These are phyloP conservation scores for Alternaria novae-zelandiae DNA, from an alignment of 2,329 filamentous ascomycete species.

Conservation along the genomic window DNA sequence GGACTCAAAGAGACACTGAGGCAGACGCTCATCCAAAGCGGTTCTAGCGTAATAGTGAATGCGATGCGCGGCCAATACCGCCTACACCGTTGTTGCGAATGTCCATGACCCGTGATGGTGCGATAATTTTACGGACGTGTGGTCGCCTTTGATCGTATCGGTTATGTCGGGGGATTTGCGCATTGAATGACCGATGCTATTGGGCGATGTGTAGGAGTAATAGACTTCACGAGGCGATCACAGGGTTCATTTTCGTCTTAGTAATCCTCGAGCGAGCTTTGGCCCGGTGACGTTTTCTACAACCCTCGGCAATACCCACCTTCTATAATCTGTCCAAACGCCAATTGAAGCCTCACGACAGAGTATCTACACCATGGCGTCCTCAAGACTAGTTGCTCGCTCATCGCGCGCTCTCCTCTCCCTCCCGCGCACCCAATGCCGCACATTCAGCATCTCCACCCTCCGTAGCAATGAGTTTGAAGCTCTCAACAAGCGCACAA, in stretches of 20 bases:
- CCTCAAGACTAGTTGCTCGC: conserved; percentile 54
- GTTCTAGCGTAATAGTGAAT: neutral
- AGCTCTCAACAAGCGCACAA: conserved; percentile 56
- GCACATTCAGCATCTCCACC: conserved; percentile 48
- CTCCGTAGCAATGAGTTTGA: conserved; percentile 47
- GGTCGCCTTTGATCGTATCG: neutral
- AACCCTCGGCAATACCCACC: conserved; percentile 25
- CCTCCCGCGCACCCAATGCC: conserved; percentile 40
- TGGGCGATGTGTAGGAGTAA: conserved; percentile 19
- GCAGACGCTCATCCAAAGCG: neutral
- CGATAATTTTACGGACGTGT: neutral
- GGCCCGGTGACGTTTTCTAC: conserved; percentile 31
- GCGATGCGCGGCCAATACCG: neutral
- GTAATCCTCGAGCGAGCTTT: conserved; percentile 27
- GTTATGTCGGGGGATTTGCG: neutral
- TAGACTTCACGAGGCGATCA: conserved; percentile 26
- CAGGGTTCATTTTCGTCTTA: conserved; percentile 10
- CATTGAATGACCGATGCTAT: neutral
- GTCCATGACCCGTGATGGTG: neutral
- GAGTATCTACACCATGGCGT: conserved; percentile 51
- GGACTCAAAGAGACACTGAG: neutral
- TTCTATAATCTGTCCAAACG: conserved; percentile 6
- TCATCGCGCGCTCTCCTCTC: conserved; percentile 51
- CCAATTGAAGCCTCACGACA: conserved; percentile 23
- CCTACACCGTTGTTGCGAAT: neutral